These are phyloP conservation scores for Xerocomellus intermedius DNA, from an alignment of 768 basidiomycete genomes.

Conservation along the genomic window DNA sequence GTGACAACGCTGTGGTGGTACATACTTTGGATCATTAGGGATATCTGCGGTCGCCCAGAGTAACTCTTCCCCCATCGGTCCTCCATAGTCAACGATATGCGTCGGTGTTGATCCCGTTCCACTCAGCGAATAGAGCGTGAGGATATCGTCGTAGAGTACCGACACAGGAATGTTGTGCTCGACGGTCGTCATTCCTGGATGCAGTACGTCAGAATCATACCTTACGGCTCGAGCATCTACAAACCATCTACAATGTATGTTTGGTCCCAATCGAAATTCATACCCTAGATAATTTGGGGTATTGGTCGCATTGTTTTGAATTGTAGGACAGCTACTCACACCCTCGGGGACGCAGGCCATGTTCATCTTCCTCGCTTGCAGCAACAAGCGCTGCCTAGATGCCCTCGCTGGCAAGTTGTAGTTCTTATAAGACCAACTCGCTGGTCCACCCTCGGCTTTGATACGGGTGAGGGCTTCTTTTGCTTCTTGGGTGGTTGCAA, in stretches of 20 bases:
- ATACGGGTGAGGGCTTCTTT: constrained; percentile 63
- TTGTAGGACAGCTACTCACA: constrained; percentile 28
- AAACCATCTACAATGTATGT: constrained; percentile 77
- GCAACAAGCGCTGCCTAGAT: constrained; percentile 63
- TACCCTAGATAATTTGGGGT: constrained; percentile 40
- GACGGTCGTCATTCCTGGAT: constrained; percentile 69
- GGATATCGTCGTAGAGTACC: constrained; percentile 61
- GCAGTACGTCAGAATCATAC: background rate
- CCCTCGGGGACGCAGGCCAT: constrained; percentile 78
- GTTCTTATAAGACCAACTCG: constrained; percentile 75
- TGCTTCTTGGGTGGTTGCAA: constrained; percentile 61
- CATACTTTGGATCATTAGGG: constrained; percentile 67
- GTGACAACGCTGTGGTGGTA: background rate
- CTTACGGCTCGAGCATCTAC: constrained; percentile 2
- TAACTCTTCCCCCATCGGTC: constrained; percentile 61
- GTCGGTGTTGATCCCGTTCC: constrained; percentile 75
- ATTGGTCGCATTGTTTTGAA: background rate
- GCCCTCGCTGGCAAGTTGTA: constrained; percentile 70
- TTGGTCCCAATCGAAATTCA: constrained; percentile 78
- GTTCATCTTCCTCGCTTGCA: constrained; percentile 56
- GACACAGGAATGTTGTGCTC: constrained; percentile 71
- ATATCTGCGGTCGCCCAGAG: constrained; percentile 67
- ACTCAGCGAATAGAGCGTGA: constrained; percentile 60
- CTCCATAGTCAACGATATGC: constrained; percentile 78
- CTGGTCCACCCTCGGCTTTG: constrained; percentile 69